phyloP scores from a whole-genome alignment of 2,329 filamentous ascomycete genomes.

The Aspergillus arachidicola region DNA sequence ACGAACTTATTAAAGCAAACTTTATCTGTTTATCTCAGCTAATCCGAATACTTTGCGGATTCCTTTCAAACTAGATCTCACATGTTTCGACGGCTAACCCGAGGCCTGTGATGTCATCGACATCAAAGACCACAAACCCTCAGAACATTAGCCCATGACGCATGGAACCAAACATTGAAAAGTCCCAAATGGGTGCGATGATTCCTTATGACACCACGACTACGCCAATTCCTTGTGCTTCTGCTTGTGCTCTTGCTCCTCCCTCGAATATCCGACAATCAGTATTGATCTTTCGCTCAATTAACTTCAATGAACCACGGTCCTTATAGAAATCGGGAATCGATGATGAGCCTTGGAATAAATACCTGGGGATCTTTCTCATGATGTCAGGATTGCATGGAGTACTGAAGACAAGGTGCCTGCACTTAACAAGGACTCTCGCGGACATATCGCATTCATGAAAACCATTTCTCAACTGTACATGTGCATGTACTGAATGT shows the following conservation, averaged over 20 bases:
- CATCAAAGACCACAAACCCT: neutral
- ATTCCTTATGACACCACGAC: conserved; percentile 22
- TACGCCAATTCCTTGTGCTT: conserved; percentile 13
- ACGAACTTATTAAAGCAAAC: neutral
- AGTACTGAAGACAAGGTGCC: neutral
- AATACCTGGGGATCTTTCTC: conserved; percentile 4
- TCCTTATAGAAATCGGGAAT: conserved; percentile 1
- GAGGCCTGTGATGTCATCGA: conserved; percentile 11
- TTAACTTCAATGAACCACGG: conserved; percentile 11
- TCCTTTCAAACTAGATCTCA: neutral
- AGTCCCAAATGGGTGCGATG: neutral
- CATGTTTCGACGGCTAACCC: neutral
- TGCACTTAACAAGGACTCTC: neutral
- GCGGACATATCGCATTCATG: conserved; percentile 1
- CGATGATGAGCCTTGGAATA: conserved; percentile 8
- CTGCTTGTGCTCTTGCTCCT: neutral
- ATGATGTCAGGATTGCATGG: conserved; percentile 23
- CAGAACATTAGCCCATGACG: conserved; percentile 7
- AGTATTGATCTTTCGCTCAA: neutral
- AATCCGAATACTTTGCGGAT: neutral
- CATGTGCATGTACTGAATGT: neutral
- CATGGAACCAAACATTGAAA: neutral
- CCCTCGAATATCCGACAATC: neutral
- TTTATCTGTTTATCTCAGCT: neutral
- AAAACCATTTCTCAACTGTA: neutral